Evolutionary conservation across 2,329 filamentous ascomycete genomes (phyloP).

Genomic region (Calonectria pteridis): DNA sequence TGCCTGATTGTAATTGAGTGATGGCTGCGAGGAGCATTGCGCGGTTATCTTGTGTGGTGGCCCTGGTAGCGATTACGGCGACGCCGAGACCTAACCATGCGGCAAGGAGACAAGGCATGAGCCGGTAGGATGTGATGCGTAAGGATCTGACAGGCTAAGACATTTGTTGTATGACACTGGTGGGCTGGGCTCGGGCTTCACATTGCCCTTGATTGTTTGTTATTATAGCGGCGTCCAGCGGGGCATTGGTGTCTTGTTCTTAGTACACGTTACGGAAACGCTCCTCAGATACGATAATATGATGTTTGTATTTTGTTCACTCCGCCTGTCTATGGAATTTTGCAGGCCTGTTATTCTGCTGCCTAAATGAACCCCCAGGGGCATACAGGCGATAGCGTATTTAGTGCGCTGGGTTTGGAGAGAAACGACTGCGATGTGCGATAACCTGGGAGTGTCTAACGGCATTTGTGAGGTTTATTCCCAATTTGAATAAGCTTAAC

Average conservation of each 20-base stretch:
- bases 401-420: background rate
- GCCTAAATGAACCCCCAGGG: slow-evolving; percentile 8
- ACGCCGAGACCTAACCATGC: slow-evolving; percentile 16
- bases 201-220: slow-evolving; percentile 22
- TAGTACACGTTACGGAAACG: slow-evolving; percentile 20
- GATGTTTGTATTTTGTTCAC: slow-evolving; percentile 16
- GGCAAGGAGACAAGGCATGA: background rate
- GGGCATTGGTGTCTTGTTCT: slow-evolving; percentile 14
- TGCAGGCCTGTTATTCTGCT: slow-evolving; percentile 11
- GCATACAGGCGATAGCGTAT: background rate
- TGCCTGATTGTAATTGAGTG: slow-evolving; percentile 40
- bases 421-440: background rate
- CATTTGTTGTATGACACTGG: background rate
- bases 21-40: slow-evolving; percentile 32
- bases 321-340: background rate
- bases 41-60: slow-evolving; percentile 34
- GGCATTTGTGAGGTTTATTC: background rate
- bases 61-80: slow-evolving; percentile 25
- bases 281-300: slow-evolving; percentile 29
- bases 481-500: slow-evolving; percentile 3
- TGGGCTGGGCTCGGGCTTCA: slow-evolving; percentile 23
- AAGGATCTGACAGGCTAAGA: slow-evolving; percentile 7
- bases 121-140: background rate
- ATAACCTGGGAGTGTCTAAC: background rate
- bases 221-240: slow-evolving; percentile 25